Conservation (phyloP, 2,329 filamentous ascomycete species). For the Alternaria dauci region DNA sequence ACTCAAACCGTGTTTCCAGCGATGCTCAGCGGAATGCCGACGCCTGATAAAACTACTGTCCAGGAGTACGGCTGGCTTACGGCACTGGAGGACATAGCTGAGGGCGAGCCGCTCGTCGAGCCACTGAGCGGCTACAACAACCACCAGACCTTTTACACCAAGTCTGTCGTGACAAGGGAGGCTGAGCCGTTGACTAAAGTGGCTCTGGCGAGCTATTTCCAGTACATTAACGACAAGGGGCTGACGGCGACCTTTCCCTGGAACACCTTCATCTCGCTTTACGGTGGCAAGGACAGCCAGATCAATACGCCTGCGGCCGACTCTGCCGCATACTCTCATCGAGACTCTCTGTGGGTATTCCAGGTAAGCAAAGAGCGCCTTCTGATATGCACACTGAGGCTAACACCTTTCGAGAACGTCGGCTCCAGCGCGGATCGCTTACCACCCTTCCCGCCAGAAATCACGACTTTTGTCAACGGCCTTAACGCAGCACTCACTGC, state of each 20-base stretch:
- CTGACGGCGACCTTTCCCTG: not conserved
- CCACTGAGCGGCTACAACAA: conserved; percentile 11
- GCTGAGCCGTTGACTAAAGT: conserved; percentile 5
- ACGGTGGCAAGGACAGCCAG: conserved; percentile 13
- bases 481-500: conserved; percentile 8
- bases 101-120: conserved; percentile 14
- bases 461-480: conserved; percentile 9
- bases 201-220: conserved; percentile 6
- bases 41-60: conserved; percentile 7
- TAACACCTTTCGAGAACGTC: not conserved
- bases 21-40: conserved; percentile 5
- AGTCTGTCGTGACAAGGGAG: conserved; percentile 14
- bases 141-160: conserved; percentile 13
- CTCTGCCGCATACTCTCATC: conserved; percentile 5
- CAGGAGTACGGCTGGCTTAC: conserved; percentile 1
- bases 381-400: too few species aligned
- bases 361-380: conserved; percentile 1
- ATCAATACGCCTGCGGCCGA: conserved; percentile 6
- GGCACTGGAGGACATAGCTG: conserved; percentile 11
- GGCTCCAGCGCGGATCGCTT: conserved; percentile 5
- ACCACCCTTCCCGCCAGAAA: conserved; percentile 6
- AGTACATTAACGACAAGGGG: not conserved
- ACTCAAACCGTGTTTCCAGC: not conserved
- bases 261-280: conserved; percentile 7
- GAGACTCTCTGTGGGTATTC: conserved; percentile 13